Percentiles rank a stretch among this genome's conserved stretches.
phyloP scores from a whole-genome alignment of 2,329 filamentous ascomycete species.

The Phaeosphaeria sp. region DNA sequence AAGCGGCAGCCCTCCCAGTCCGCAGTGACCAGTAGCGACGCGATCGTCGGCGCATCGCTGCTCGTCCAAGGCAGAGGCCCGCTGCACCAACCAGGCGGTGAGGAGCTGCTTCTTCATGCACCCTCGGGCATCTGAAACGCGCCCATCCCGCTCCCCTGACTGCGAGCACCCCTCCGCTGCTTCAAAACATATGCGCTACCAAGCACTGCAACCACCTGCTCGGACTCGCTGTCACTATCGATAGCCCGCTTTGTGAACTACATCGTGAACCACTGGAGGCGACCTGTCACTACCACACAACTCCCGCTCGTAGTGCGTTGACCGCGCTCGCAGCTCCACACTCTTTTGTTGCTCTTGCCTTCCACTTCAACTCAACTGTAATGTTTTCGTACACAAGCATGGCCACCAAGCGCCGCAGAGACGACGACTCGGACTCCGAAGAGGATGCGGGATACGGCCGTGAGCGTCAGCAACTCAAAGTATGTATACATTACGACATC shows the following conservation, averaged over 20 bases:
- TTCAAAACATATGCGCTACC: conserved; percentile 38
- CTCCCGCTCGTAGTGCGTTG: conserved; percentile 20
- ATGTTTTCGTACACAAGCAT: conserved; percentile 43
- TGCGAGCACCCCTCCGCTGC: conserved; percentile 29
- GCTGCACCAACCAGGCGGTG: conserved; percentile 19
- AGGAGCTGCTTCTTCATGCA: conserved; percentile 23
- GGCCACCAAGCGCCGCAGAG: conserved; percentile 40
- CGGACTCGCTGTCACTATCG: conserved; percentile 20
- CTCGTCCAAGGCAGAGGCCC: conserved; percentile 12
- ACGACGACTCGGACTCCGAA: conserved; percentile 43
- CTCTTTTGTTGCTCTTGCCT: conserved; percentile 2
- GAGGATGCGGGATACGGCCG: conserved; percentile 18
- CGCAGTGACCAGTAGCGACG: conserved; percentile 6
- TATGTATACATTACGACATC: conserved; percentile 15
- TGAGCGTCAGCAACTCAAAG: conserved; percentile 35
- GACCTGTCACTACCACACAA: too few species aligned
- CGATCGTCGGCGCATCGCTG: conserved; percentile 19
- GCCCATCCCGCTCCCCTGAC: conserved; percentile 40
- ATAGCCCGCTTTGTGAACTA: background rate
- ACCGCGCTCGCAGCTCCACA: conserved; percentile 22
- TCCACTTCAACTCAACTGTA: conserved; percentile 10
- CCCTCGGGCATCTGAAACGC: conserved; percentile 38
- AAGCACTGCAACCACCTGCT: conserved; percentile 20
- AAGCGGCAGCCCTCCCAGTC: conserved; percentile 4
- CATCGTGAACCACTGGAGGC: background rate